phyloP scores from a whole-genome alignment of 495 filamentous ascomycete species.

The Penicillium canescens region DNA sequence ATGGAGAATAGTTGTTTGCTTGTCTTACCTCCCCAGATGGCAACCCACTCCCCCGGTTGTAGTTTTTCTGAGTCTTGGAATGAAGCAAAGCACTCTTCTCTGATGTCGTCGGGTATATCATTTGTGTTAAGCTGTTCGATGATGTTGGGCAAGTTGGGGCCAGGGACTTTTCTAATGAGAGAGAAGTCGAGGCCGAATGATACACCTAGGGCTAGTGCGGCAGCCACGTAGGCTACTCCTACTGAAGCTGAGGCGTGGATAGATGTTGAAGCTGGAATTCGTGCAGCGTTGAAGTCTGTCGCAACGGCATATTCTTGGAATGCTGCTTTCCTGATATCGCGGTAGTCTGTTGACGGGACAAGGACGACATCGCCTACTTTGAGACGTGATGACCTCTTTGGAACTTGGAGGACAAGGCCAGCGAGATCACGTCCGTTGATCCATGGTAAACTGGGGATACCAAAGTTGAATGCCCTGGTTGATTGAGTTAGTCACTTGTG shows the following conservation, averaged over 20 bases:
- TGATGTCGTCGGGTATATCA: constrained; percentile 52
- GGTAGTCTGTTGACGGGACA: constrained; percentile 68
- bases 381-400: constrained; percentile 43
- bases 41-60: constrained; percentile 60
- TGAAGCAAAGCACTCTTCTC: constrained; percentile 51
- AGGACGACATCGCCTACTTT: constrained; percentile 58
- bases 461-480: constrained; percentile 61
- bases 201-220: constrained; percentile 58
- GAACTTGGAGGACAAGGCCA: constrained; percentile 55
- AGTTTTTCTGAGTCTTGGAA: constrained; percentile 44
- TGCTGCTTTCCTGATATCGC: constrained; percentile 65
- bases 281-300: constrained; percentile 62
- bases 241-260: constrained; percentile 57
- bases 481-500: constrained; percentile 1
- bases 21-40: constrained; percentile 65
- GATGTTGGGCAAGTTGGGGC: constrained; percentile 53
- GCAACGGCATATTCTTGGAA: constrained; percentile 70
- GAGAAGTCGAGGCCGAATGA: constrained; percentile 63
- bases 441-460: constrained; percentile 63
- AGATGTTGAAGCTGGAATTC: constrained; percentile 48
- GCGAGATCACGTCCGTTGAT: constrained; percentile 66
- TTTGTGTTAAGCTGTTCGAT: constrained; percentile 37
- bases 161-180: constrained; percentile 28
- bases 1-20: background rate
- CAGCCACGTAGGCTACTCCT: constrained; percentile 65